These are phyloP conservation scores for Yarrowia deformans DNA, from an alignment of 805 yeast genomes.

Conservation along the genomic window DNA sequence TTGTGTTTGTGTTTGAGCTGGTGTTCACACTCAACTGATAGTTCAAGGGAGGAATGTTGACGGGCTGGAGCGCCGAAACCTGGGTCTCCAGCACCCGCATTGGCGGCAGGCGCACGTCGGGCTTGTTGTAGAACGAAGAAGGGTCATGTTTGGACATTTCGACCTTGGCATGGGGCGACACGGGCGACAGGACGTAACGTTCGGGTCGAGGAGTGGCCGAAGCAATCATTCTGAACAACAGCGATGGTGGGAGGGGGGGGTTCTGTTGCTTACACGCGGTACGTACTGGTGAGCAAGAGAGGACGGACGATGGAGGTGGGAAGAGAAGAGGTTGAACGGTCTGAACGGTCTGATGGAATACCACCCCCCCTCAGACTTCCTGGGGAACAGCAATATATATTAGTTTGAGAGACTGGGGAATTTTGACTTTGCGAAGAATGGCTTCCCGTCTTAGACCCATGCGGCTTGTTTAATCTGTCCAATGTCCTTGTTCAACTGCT, in stretches of 20 bases:
- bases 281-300: background rate
- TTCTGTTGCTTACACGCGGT: too few species aligned
- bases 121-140: background rate
- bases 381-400: slow-evolving; percentile 34
- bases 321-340: too few species aligned
- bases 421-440: slow-evolving; percentile 34
- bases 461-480: slow-evolving; percentile 40
- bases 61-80: background rate
- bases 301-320: too few species aligned
- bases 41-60: slow-evolving; percentile 9
- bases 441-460: slow-evolving; percentile 37
- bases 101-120: slow-evolving; percentile 22
- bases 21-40: background rate
- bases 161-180: slow-evolving; percentile 39
- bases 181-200: slow-evolving; percentile 33
- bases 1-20: background rate
- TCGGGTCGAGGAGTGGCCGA: slow-evolving; percentile 35
- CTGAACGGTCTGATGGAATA: too few species aligned
- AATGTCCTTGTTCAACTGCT: slow-evolving; percentile 24
- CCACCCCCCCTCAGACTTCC: background rate
- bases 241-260: too few species aligned
- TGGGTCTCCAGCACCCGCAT: slow-evolving; percentile 7
- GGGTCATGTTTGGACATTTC: slow-evolving; percentile 32
- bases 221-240: slow-evolving; percentile 38
- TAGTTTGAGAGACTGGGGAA: slow-evolving; percentile 24